Conservation (phyloP, 306 rosid genomes). For the Hippophae tibetana region DNA sequence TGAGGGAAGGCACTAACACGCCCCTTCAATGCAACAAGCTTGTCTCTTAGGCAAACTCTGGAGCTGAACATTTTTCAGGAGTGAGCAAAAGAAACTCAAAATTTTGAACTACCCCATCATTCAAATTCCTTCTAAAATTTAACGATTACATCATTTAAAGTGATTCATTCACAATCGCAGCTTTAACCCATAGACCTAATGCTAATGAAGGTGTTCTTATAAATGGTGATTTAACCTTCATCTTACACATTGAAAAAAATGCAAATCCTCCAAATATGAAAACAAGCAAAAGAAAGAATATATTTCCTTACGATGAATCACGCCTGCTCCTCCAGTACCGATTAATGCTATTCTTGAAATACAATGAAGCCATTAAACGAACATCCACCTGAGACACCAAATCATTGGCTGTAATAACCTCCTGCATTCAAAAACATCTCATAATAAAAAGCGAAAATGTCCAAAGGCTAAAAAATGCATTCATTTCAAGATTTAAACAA, state of each 20-base stretch:
- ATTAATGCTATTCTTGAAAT: constrained; percentile 70
- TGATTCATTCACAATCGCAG: too few relatives aligned
- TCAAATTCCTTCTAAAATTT: too few relatives aligned
- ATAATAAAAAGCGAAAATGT: constrained; percentile 9
- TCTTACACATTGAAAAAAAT: background rate
- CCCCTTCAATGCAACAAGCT: too few relatives aligned
- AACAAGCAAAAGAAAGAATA: constrained; percentile 6
- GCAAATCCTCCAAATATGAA: background rate
- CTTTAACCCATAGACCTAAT: background rate
- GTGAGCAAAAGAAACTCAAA: too few relatives aligned
- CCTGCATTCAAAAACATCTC: constrained; percentile 38
- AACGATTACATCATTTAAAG: too few relatives aligned
- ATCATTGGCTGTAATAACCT: constrained; percentile 73
- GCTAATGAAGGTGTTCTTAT: background rate
- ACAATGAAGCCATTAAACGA: constrained; percentile 81
- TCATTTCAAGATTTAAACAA: background rate
- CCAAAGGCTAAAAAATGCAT: background rate
- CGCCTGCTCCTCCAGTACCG: constrained; percentile 85
- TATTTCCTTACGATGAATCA: constrained; percentile 40
- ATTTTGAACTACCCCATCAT: too few relatives aligned
- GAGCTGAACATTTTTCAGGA: too few relatives aligned
- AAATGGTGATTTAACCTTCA: background rate
- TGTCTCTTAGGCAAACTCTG: too few relatives aligned
- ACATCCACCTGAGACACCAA: constrained; percentile 65
- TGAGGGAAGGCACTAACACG: too few relatives aligned